Conservation (phyloP, 176 grass and related monocot genomes). For the Cenchrus purpureus region DNA sequence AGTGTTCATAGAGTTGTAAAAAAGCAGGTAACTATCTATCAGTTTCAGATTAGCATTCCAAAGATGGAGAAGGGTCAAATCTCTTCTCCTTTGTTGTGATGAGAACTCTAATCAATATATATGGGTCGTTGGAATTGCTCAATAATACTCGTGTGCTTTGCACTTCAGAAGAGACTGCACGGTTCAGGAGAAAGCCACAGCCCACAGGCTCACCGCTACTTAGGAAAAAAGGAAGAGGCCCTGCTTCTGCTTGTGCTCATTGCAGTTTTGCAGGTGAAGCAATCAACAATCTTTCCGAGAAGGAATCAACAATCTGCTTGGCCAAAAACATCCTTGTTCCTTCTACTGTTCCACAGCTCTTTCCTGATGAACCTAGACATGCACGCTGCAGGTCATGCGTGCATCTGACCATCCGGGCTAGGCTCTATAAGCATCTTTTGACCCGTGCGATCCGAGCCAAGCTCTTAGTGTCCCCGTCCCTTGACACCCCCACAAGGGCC, state of each 20-base stretch:
- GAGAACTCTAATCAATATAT: not conserved
- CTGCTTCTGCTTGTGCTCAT: too few species aligned
- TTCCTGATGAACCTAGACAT: too few species aligned
- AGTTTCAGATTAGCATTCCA: slow-evolving; percentile 8
- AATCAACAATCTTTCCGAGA: too few species aligned
- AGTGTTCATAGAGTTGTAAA: slow-evolving; percentile 29
- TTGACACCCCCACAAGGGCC: slow-evolving; percentile 36
- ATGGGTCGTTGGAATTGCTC: not conserved
- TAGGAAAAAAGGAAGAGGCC: too few species aligned
- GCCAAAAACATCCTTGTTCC: not conserved
- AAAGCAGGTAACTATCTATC: not conserved
- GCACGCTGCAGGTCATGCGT: not conserved
- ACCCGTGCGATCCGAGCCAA: not conserved
- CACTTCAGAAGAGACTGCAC: too few species aligned
- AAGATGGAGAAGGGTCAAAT: not conserved
- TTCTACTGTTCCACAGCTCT: not conserved
- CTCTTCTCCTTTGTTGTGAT: not conserved
- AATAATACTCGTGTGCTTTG: not conserved
- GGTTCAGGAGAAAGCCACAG: too few species aligned
- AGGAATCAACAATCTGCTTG: too few species aligned
- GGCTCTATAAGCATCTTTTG: slow-evolving; percentile 20
- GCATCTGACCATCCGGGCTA: slow-evolving; percentile 14
- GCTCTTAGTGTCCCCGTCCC: slow-evolving; percentile 43
- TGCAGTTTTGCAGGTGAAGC: not conserved
- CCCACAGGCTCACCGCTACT: too few species aligned